phyloP scores from a whole-genome alignment of 768 basidiomycete genomes.

The Leccinellum rugosiceps region DNA sequence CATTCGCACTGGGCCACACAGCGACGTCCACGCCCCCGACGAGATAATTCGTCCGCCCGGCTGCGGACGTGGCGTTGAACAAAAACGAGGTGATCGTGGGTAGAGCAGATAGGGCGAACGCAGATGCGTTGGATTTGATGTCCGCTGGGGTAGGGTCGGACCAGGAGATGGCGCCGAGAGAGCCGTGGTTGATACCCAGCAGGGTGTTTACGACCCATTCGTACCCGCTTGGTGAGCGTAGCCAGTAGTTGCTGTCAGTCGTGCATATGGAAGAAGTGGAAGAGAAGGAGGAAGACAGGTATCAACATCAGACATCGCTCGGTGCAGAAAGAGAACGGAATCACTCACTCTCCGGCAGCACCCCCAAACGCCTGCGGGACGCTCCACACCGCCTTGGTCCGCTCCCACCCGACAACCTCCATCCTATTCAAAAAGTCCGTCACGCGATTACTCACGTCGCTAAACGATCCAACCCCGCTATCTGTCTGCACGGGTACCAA shows the following conservation, averaged over 20 bases:
- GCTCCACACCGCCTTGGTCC: conserved; percentile 68
- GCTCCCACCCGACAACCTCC: conserved; percentile 60
- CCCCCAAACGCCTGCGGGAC: conserved; percentile 78
- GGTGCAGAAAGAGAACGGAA: background rate
- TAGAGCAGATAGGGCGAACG: conserved; percentile 40
- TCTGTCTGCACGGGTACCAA: conserved; percentile 15
- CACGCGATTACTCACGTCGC: conserved; percentile 66
- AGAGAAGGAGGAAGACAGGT: background rate
- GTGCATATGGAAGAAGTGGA: no score
- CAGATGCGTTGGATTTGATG: conserved; percentile 52
- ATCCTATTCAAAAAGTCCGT: conserved; percentile 59
- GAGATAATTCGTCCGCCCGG: conserved; percentile 40
- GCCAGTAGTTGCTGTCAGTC: conserved; percentile 48
- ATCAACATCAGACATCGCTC: background rate
- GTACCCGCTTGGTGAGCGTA: conserved; percentile 57
- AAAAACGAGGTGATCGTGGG: conserved; percentile 48
- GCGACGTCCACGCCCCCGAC: conserved; percentile 46
- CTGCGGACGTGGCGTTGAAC: conserved; percentile 33
- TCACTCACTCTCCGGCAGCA: conserved; percentile 29
- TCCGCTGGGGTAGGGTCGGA: conserved; percentile 51
- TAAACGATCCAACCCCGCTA: conserved; percentile 39
- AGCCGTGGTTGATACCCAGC: conserved; percentile 71
- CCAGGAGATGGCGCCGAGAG: conserved; percentile 49
- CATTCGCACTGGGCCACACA: conserved; percentile 42
- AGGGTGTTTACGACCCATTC: conserved; percentile 65